These are phyloP conservation scores for Tarenaya hassleriana DNA, from an alignment of 345 rosid genomes.

Conservation along the genomic window DNA sequence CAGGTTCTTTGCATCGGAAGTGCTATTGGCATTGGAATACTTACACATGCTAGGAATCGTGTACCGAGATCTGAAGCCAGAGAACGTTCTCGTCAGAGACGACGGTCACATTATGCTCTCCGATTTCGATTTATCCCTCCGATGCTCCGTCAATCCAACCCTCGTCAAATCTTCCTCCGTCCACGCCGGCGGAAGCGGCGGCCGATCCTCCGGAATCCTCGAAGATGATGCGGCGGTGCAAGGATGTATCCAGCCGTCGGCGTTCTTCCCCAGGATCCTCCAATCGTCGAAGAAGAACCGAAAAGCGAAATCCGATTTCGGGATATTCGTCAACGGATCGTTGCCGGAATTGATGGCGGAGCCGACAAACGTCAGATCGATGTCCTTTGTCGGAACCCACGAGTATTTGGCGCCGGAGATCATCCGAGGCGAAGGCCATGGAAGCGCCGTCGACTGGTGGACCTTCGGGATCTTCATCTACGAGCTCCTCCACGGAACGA, in stretches of 20 bases:
- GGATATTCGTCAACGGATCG: constrained; percentile 51
- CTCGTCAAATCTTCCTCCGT: constrained; percentile 80
- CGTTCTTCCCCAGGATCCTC: constrained; percentile 71
- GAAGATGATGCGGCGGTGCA: constrained; percentile 57
- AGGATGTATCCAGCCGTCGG: constrained; percentile 65
- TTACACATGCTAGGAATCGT: constrained; percentile 94
- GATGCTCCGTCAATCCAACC: constrained; percentile 82
- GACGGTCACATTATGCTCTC: constrained; percentile 94
- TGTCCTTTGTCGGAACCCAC: constrained; percentile 94
- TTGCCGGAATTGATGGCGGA: constrained; percentile 91
- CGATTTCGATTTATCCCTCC: constrained; percentile 80
- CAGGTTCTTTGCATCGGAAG: constrained; percentile 91
- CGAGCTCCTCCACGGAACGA: constrained; percentile 73
- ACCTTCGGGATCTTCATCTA: constrained; percentile 81
- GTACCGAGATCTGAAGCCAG: constrained; percentile 85
- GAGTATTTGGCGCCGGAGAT: constrained; percentile 91
- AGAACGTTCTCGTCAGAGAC: constrained; percentile 76
- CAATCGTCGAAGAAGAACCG: constrained; percentile 65
- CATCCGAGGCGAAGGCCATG: constrained; percentile 93
- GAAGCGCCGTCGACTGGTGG: constrained; percentile 99
- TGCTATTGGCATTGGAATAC: constrained; percentile 80
- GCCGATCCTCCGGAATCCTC: constrained; percentile 38
- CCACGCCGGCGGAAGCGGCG: constrained; percentile 23
- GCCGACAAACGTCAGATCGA: constrained; percentile 77
- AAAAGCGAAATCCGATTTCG: constrained; percentile 79